Percentiles rank a stretch among this genome's conserved stretches.
Evolutionary conservation across 164 flowering plant genomes (phyloP).

Genomic region (Stephania cephalantha): DNA sequence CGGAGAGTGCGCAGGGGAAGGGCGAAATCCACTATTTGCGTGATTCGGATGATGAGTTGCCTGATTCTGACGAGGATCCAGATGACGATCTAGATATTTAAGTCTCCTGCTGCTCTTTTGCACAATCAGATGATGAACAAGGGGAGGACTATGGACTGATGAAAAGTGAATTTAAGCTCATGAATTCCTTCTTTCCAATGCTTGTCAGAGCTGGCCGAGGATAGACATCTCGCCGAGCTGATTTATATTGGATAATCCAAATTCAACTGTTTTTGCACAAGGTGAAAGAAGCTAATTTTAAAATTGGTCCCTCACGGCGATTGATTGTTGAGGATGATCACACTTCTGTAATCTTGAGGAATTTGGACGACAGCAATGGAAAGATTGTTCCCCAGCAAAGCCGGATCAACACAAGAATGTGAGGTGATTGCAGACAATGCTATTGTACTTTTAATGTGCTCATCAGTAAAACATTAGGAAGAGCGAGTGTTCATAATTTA

Average conservation of each 20-base stretch:
- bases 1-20: constrained; percentile 32
- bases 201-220: not conserved
- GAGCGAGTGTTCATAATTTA: too few relatives aligned
- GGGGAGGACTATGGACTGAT: not conserved
- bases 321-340: not conserved
- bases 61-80: constrained; percentile 97
- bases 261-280: not conserved
- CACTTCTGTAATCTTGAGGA: not conserved
- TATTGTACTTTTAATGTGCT: too few relatives aligned
- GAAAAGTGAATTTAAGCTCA: not conserved
- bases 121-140: not conserved
- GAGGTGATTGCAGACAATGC: too few relatives aligned
- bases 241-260: not conserved
- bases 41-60: constrained; percentile 91
- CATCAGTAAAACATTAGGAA: too few relatives aligned
- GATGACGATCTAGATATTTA: constrained; percentile 98
- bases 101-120: not conserved
- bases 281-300: not conserved
- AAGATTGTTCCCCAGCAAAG: not conserved
- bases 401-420: not conserved
- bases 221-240: not conserved
- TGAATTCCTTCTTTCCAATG: not conserved
- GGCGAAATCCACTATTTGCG: constrained; percentile 90
- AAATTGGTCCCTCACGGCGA: not conserved
- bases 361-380: not conserved